A percentile compares a stretch with the other conserved stretches of the same genome.
Conservation (phyloP, 2,329 filamentous ascomycete species). For the Fusarium tupiense region DNA sequence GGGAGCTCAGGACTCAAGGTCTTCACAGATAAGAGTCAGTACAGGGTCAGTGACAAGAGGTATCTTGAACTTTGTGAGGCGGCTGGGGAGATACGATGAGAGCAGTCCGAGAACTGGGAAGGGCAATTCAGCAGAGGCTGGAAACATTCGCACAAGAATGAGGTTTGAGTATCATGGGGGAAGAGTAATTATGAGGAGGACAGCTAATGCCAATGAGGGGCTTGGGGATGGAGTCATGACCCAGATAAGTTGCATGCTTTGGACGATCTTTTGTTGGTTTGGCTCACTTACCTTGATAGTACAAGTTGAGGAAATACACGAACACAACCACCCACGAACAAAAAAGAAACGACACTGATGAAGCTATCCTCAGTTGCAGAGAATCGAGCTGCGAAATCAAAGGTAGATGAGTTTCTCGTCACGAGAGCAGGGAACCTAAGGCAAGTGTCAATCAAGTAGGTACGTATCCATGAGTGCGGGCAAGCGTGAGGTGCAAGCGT, state of each 20-base stretch:
- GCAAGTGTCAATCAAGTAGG: neutral
- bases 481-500: neutral
- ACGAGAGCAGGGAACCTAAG: slow-evolving; percentile 8
- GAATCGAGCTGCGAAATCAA: slow-evolving; percentile 4
- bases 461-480: slow-evolving; percentile 4
- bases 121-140: neutral
- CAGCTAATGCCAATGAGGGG: slow-evolving; percentile 31
- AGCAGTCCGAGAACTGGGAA: neutral
- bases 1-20: neutral
- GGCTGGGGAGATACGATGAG: neutral
- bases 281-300: slow-evolving; percentile 28
- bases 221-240: slow-evolving; percentile 28
- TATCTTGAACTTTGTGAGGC: neutral
- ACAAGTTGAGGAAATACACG: neutral
- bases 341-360: neutral
- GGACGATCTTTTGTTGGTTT: slow-evolving; percentile 3
- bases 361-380: neutral
- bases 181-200: neutral
- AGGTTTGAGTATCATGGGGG: slow-evolving; percentile 2
- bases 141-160: neutral
- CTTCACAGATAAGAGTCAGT: slow-evolving; percentile 10
- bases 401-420: slow-evolving; percentile 7
- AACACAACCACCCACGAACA: neutral
- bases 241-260: slow-evolving; percentile 18
- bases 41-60: neutral